These are phyloP conservation scores for Oenanthe javanica DNA, from an alignment of 140 eudicot species.

Conservation along the genomic window DNA sequence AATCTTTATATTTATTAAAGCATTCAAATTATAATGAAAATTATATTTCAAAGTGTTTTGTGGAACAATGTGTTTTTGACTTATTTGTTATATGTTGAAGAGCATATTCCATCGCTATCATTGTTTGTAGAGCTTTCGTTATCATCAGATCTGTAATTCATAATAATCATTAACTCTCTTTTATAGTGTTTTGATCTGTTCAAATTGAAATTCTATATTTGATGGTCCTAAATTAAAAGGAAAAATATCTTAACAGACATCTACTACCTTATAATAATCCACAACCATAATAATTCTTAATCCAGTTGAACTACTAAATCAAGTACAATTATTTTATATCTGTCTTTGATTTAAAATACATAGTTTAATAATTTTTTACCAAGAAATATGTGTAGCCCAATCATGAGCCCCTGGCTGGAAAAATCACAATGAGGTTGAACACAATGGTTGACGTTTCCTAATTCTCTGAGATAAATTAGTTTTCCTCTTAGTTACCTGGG, in stretches of 20 bases:
- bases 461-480: neutral
- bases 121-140: neutral
- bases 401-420: neutral
- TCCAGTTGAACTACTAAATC: neutral
- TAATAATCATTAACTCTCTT: neutral
- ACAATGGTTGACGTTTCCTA: neutral
- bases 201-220: neutral
- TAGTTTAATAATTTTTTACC: neutral
- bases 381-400: neutral
- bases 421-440: neutral
- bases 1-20: neutral
- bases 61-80: neutral
- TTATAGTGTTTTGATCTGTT: neutral
- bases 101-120: neutral
- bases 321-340: conserved; percentile 4
- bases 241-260: neutral
- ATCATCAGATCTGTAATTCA: neutral
- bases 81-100: neutral
- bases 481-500: neutral
- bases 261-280: neutral
- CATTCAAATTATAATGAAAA: neutral
- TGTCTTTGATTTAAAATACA: neutral
- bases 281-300: neutral
- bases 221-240: neutral
- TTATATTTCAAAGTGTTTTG: neutral